Evolutionary conservation across 139 green algal genomes (phyloP).

Genomic region (Micractinium conductrix): DNA sequence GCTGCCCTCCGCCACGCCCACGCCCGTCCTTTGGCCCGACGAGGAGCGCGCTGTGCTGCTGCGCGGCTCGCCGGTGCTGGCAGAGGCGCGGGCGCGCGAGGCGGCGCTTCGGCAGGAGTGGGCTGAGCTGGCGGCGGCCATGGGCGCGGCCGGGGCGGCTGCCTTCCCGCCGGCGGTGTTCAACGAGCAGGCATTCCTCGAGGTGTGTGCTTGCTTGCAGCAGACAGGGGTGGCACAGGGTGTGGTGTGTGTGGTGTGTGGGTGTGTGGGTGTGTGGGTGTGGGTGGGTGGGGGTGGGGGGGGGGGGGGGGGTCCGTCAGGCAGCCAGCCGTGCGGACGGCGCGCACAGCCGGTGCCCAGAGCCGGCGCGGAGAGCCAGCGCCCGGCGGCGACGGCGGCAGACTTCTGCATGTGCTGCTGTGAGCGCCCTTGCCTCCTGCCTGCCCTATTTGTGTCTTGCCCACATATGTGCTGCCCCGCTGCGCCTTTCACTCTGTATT

Average conservation of each 20-base stretch:
- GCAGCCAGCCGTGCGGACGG: too few relatives aligned
- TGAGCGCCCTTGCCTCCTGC: not conserved
- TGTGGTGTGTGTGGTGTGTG: not conserved
- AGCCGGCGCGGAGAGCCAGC: too few relatives aligned
- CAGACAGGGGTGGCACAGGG: not conserved
- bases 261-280: not conserved
- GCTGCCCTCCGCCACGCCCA: constrained; percentile 46
- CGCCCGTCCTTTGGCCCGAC: constrained; percentile 69
- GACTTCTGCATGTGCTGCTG: too few relatives aligned
- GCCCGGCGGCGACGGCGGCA: too few relatives aligned
- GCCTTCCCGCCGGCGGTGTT: constrained; percentile 50
- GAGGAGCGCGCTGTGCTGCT: constrained; percentile 61
- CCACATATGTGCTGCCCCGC: too few relatives aligned
- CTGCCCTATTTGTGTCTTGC: not conserved
- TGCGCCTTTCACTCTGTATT: too few relatives aligned
- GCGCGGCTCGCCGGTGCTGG: constrained; percentile 57
- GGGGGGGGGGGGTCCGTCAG: too few relatives aligned
- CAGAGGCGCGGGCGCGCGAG: constrained; percentile 55
- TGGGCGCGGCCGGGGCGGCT: not conserved
- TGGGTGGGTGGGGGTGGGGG: not conserved
- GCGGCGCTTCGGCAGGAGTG: constrained; percentile 70
- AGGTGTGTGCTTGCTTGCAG: constrained; percentile 10
- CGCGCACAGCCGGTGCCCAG: too few relatives aligned
- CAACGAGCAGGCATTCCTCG: constrained; percentile 67
- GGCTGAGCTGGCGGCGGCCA: constrained; percentile 20